Percentiles rank a stretch among this genome's conserved stretches.
These are phyloP conservation scores for Chamaecyparis obtusa DNA, from an alignment of 75 land plant species.

Conservation along the genomic window DNA sequence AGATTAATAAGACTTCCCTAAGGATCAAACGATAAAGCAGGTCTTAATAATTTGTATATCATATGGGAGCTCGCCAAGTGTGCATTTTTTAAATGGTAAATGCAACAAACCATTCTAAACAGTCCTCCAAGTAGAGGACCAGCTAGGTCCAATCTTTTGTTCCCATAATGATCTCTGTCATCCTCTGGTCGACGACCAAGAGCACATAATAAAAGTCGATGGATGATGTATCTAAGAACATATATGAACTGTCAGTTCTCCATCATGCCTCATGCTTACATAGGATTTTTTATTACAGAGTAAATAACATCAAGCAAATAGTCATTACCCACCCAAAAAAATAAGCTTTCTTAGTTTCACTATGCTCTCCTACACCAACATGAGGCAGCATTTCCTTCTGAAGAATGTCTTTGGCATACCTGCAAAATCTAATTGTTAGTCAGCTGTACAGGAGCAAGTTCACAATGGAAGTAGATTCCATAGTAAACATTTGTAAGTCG, in stretches of 20 bases:
- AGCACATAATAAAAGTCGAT: conserved; percentile 93
- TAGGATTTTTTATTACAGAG: neutral
- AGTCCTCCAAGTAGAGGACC: conserved; percentile 98
- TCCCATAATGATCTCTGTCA: conserved; percentile 99
- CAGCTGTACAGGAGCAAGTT: neutral
- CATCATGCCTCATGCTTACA: neutral
- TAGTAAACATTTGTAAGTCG: neutral
- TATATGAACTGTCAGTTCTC: neutral
- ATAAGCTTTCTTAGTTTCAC: conserved; percentile 99
- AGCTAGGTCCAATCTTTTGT: conserved; percentile 98
- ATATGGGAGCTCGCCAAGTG: neutral
- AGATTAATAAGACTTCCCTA: neutral
- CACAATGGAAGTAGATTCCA: neutral
- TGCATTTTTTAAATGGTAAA: conserved; percentile 1
- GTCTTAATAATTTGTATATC: neutral
- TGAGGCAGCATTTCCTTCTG: conserved; percentile 99
- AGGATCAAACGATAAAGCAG: conserved; percentile 1
- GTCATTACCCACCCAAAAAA: conserved; percentile 73
- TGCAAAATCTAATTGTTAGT: conserved; percentile 12
- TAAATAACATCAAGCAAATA: neutral
- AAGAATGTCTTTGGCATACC: conserved; percentile 98
- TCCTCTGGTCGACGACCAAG: conserved; percentile 95
- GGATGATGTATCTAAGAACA: conserved; percentile 77
- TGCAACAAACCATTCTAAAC: conserved; percentile 75
- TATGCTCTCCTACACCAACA: conserved; percentile 96